A percentile compares a stretch with the other conserved stretches of the same genome.
Conservation (phyloP, 2,329 filamentous ascomycete genomes). For the Coccinonectria pachysandricola region DNA sequence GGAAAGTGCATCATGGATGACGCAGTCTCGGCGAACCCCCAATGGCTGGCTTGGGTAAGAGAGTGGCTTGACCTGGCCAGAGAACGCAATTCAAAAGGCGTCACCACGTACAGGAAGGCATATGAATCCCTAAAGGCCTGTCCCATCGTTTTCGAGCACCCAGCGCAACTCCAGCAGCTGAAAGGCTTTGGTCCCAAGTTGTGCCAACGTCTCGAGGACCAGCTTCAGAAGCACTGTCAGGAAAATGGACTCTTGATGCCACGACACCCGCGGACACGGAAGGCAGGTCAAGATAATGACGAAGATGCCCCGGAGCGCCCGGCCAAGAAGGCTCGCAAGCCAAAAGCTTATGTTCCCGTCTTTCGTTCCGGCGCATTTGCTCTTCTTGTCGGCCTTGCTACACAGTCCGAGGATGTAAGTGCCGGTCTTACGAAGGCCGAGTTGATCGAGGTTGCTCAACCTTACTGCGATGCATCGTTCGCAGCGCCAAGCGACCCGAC, state of each 20-base stretch:
- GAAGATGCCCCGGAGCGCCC: conserved; percentile 26
- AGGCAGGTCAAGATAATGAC: conserved; percentile 24
- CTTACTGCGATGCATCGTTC: conserved; percentile 64
- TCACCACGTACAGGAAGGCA: conserved; percentile 63
- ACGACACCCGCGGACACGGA: conserved; percentile 38
- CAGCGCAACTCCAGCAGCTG: conserved; percentile 61
- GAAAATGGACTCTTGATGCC: conserved; percentile 61
- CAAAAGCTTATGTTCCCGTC: conserved; percentile 60
- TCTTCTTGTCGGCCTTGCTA: conserved; percentile 56
- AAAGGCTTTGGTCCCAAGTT: conserved; percentile 64
- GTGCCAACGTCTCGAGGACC: conserved; percentile 56
- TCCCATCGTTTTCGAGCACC: conserved; percentile 60
- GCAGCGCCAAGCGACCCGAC: conserved; percentile 55
- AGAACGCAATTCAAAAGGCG: conserved; percentile 59
- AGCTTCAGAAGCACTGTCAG: conserved; percentile 49
- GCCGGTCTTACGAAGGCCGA: conserved; percentile 55
- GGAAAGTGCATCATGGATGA: conserved; percentile 22
- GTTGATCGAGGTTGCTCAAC: conserved; percentile 59
- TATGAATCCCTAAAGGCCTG: conserved; percentile 69
- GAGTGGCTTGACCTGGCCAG: conserved; percentile 65
- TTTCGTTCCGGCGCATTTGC: conserved; percentile 68
- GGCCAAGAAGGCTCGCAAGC: conserved; percentile 49
- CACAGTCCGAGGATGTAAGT: conserved; percentile 41
- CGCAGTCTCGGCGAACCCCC: conserved; percentile 53
- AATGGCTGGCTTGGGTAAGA: conserved; percentile 63